Conservation (phyloP, 129 eudicot genomes). For the Artemisia tridentata region DNA sequence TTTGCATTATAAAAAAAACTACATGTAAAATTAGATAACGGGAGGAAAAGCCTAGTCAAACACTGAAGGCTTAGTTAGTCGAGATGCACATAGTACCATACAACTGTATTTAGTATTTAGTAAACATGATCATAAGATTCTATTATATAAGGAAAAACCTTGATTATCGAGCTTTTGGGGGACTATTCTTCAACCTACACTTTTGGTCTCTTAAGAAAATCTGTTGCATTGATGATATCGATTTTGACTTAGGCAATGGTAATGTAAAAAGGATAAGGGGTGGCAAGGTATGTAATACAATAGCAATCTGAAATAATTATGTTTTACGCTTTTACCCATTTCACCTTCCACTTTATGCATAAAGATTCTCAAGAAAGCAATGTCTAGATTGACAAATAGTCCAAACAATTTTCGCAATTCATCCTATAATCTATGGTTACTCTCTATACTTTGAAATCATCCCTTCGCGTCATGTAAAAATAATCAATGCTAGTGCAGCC, state of each 20-base stretch:
- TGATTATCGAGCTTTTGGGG: not conserved
- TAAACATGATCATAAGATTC: no score
- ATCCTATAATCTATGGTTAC: not conserved
- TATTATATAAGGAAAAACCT: not conserved
- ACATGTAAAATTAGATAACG: not conserved
- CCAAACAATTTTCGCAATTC: not conserved
- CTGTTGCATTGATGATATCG: not conserved
- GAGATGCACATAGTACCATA: not conserved
- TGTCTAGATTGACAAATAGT: not conserved
- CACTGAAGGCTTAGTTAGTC: conserved; percentile 12
- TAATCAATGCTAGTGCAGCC: conserved; percentile 2
- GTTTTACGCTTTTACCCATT: no score
- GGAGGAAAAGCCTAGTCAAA: not conserved
- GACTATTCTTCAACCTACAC: conserved; percentile 7
- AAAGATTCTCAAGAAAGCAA: not conserved
- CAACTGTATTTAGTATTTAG: no score
- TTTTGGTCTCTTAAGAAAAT: conserved; percentile 4
- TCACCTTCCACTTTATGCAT: no score
- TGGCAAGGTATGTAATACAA: no score
- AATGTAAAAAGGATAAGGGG: no score
- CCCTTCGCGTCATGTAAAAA: not conserved
- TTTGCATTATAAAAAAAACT: not conserved
- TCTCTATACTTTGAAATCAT: not conserved
- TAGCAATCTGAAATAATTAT: no score
- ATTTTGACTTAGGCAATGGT: no score